phyloP scores from a whole-genome alignment of 176 grass and related monocot genomes.

The Otatea glauca region DNA sequence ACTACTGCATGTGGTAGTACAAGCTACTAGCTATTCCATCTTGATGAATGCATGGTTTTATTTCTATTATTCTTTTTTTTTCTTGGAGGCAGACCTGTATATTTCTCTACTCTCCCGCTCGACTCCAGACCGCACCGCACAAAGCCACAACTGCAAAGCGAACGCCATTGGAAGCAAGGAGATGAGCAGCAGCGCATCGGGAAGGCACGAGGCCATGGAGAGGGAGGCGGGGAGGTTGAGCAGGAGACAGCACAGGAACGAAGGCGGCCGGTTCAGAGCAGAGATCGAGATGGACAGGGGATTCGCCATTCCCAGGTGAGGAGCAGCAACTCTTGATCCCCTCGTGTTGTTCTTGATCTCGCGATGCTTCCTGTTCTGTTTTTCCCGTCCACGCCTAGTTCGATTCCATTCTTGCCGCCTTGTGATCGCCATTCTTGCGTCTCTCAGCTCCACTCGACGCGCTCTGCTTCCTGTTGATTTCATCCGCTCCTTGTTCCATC shows the following conservation, averaged over 20 bases:
- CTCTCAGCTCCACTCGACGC: background rate
- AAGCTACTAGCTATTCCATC: too few species aligned
- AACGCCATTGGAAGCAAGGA: background rate
- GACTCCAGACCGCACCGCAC: too few species aligned
- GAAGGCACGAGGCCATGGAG: constrained; percentile 10
- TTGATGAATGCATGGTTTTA: too few species aligned
- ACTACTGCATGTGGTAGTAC: too few species aligned
- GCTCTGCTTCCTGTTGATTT: background rate
- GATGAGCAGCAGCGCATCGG: constrained; percentile 13
- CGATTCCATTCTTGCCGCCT: background rate
- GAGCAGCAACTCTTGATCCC: too few species aligned
- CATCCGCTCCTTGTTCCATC: background rate
- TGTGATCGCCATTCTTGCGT: background rate
- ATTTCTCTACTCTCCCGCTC: too few species aligned
- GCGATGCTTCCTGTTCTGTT: background rate
- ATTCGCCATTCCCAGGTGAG: constrained; percentile 38
- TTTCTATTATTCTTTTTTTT: too few species aligned
- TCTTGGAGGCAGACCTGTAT: too few species aligned
- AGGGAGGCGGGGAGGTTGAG: constrained; percentile 2
- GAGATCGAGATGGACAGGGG: constrained; percentile 54
- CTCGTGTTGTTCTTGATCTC: background rate
- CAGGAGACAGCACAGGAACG: constrained; percentile 30
- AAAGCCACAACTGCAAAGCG: background rate
- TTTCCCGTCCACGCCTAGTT: background rate
- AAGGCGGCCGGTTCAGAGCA: constrained; percentile 28